A percentile compares a stretch with the other conserved stretches of the same genome.
These are phyloP conservation scores for Dipodascus geniculatus DNA, from an alignment of 805 yeast genomes.

Conservation along the genomic window DNA sequence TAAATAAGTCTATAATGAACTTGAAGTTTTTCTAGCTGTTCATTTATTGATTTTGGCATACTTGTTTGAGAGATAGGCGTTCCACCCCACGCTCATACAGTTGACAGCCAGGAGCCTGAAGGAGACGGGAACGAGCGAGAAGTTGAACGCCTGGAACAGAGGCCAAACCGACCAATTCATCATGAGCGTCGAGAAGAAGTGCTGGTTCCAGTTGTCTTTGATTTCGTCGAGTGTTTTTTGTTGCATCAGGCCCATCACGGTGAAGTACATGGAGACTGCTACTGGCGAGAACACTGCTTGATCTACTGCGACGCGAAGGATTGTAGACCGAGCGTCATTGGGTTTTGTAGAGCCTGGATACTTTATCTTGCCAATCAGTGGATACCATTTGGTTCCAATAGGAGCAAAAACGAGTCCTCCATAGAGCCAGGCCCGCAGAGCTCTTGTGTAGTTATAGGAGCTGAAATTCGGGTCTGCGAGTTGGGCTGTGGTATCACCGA, in stretches of 20 bases:
- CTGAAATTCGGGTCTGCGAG: constrained; percentile 20
- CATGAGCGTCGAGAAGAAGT: constrained; percentile 44
- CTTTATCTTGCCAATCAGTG: constrained; percentile 33
- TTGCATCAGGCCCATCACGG: constrained; percentile 58
- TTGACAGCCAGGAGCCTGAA: constrained; percentile 61
- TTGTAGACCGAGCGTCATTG: constrained; percentile 23
- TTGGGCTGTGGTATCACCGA: constrained; percentile 73
- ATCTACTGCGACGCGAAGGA: constrained; percentile 50
- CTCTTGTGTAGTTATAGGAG: constrained; percentile 38
- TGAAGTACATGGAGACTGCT: constrained; percentile 57
- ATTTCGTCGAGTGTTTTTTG: constrained; percentile 33
- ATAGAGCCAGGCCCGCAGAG: constrained; percentile 51
- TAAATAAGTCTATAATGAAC: neutral
- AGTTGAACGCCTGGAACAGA: constrained; percentile 60
- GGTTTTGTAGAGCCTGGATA: constrained; percentile 25
- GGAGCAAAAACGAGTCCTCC: constrained; percentile 72
- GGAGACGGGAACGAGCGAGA: constrained; percentile 58
- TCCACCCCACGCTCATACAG: constrained; percentile 69
- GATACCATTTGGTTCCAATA: constrained; percentile 63
- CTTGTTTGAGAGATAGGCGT: constrained; percentile 56
- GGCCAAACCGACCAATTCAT: constrained; percentile 93
- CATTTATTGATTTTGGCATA: neutral
- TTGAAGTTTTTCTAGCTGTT: neutral
- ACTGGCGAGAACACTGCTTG: constrained; percentile 68
- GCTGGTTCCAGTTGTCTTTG: constrained; percentile 21